Conservation (phyloP, 1,284 basidiomycete species). For the Psilocybe mexicana region DNA sequence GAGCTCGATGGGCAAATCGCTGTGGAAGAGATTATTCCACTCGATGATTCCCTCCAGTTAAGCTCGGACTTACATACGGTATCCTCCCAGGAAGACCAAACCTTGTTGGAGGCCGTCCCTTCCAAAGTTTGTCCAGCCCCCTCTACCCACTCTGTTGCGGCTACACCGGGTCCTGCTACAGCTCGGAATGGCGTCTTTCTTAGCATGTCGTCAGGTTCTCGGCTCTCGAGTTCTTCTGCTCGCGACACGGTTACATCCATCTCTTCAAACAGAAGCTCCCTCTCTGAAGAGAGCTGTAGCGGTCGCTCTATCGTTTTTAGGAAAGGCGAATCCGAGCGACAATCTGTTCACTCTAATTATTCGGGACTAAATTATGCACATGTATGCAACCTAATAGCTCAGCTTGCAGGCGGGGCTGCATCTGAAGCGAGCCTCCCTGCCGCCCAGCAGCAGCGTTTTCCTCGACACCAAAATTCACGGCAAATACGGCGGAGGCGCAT, state of each 20-base stretch:
- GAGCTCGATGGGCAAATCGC: not conserved
- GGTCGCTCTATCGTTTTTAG: constrained; percentile 8
- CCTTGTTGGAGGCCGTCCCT: constrained; percentile 7
- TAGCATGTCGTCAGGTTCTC: constrained; percentile 6
- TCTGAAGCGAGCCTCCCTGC: constrained; percentile 12
- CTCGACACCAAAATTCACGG: not conserved
- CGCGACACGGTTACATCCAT: not conserved
- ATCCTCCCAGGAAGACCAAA: constrained; percentile 7
- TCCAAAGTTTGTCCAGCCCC: constrained; percentile 5
- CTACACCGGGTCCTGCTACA: not conserved
- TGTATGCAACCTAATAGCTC: constrained; percentile 10
- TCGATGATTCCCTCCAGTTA: constrained; percentile 7
- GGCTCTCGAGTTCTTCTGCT: not conserved
- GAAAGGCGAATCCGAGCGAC: constrained; percentile 6
- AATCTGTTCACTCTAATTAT: constrained; percentile 14
- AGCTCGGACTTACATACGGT: constrained; percentile 9
- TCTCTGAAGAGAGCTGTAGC: constrained; percentile 1
- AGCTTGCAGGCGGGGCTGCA: constrained; percentile 4
- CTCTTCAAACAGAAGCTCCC: not conserved
- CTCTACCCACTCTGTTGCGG: not conserved
- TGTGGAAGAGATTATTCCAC: constrained; percentile 1
- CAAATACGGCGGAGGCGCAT: constrained; percentile 7
- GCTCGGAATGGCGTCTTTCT: not conserved
- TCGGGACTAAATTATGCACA: constrained; percentile 10
- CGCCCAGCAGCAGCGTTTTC: not conserved